Percentiles rank a stretch among this genome's conserved stretches.
Conservation (phyloP, 106 monocot genomes). For the Triglochin maritima region DNA sequence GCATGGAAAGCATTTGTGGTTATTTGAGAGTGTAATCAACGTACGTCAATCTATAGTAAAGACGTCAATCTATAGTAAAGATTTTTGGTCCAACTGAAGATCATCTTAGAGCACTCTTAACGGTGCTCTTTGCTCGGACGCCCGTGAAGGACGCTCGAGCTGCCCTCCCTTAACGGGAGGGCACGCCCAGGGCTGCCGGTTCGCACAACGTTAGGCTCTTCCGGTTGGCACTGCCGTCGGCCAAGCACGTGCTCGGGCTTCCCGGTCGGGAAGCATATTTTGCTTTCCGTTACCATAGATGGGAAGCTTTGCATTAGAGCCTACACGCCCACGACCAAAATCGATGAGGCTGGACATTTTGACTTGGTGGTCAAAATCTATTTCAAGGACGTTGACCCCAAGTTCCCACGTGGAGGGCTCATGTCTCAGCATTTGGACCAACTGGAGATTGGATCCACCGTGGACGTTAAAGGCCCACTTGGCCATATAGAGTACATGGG, state of each 20-base stretch:
- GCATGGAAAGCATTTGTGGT: too few species aligned
- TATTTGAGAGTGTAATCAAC: too few species aligned
- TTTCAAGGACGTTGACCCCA: slow-evolving; percentile 44
- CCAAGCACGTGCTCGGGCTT: slow-evolving; percentile 55
- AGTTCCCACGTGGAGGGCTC: slow-evolving; percentile 65
- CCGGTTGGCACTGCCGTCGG: slow-evolving; percentile 58
- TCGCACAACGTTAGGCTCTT: slow-evolving; percentile 62
- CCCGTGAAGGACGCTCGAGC: too few species aligned
- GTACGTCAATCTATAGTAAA: too few species aligned
- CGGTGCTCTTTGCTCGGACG: too few species aligned
- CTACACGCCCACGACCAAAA: slow-evolving; percentile 80
- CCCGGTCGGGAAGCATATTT: slow-evolving; percentile 84
- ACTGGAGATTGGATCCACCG: slow-evolving; percentile 31
- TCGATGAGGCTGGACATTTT: slow-evolving; percentile 57
- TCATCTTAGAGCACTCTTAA: too few species aligned
- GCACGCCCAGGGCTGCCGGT: too few species aligned
- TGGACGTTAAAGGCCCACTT: slow-evolving; percentile 71
- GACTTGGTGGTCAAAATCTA: slow-evolving; percentile 80
- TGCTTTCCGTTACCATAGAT: slow-evolving; percentile 49
- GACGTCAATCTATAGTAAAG: too few species aligned
- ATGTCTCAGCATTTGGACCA: slow-evolving; percentile 83
- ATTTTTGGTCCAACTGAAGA: too few species aligned
- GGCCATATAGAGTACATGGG: slow-evolving; percentile 89
- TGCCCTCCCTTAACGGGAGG: too few species aligned
- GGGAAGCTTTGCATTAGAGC: slow-evolving; percentile 82